Percentiles rank a stretch among this genome's conserved stretches.
Evolutionary conservation across 768 basidiomycete species (phyloP).

Genomic region (Naematelia encephala): DNA sequence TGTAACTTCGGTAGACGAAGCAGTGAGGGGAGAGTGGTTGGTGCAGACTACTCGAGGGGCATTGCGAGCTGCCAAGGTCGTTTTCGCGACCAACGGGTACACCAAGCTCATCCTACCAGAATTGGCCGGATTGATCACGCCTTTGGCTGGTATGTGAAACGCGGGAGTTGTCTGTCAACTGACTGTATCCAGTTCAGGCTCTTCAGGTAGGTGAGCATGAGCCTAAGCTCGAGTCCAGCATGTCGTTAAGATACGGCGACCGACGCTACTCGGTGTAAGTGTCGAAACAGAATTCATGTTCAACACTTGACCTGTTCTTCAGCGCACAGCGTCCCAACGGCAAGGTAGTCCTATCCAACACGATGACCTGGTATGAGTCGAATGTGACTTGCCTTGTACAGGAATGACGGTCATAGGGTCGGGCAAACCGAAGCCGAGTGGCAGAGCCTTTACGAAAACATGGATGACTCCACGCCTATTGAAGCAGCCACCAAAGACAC

Average conservation of each 20-base stretch:
- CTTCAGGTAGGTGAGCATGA: not conserved
- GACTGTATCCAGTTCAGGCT: not conserved
- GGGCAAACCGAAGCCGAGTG: not conserved
- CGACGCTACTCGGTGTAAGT: slow-evolving; percentile 31
- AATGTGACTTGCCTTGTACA: not conserved
- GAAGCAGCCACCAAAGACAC: not conserved
- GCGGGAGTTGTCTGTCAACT: not conserved
- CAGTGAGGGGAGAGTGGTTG: slow-evolving; percentile 52
- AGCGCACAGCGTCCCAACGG: slow-evolving; percentile 7
- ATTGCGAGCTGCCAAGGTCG: slow-evolving; percentile 61
- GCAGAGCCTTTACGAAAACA: not conserved
- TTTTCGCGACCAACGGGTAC: slow-evolving; percentile 87
- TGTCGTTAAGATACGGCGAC: not conserved
- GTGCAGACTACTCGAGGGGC: slow-evolving; percentile 66
- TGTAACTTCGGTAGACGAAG: slow-evolving; percentile 42
- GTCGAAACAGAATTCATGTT: not conserved
- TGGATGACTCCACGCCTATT: not conserved
- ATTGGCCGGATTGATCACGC: slow-evolving; percentile 49
- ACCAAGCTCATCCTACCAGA: slow-evolving; percentile 72
- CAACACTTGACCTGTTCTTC: not conserved
- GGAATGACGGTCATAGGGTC: not conserved
- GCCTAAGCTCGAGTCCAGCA: not conserved
- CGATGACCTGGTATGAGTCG: not conserved
- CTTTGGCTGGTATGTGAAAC: slow-evolving; percentile 4
- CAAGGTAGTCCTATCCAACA: slow-evolving; percentile 1